phyloP scores from a whole-genome alignment of 1,139 yeast species.

The Lodderomyces pseudojiufengensis region DNA sequence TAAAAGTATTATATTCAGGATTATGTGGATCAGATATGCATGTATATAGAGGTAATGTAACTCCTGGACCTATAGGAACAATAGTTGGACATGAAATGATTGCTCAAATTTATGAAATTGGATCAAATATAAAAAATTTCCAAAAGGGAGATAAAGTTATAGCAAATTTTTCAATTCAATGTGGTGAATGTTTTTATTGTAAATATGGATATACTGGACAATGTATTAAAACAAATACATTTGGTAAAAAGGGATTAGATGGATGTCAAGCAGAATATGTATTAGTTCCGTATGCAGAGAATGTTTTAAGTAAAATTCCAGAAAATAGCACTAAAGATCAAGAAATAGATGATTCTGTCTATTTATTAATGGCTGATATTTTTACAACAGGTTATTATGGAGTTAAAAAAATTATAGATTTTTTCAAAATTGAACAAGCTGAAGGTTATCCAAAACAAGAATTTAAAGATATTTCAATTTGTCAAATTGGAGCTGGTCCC shows the following conservation, averaged over 20 bases:
- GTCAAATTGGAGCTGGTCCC: constrained; percentile 64
- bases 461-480: constrained; percentile 34
- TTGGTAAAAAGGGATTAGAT: constrained; percentile 51
- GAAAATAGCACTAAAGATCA: constrained; percentile 11
- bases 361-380: constrained; percentile 63
- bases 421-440: constrained; percentile 24
- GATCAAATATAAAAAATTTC: constrained; percentile 32
- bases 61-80: constrained; percentile 29
- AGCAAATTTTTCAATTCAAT: constrained; percentile 52
- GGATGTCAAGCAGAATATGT: constrained; percentile 64
- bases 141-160: constrained; percentile 44
- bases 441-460: constrained; percentile 13
- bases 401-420: constrained; percentile 46
- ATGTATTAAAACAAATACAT: constrained; percentile 49
- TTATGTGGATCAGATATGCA: constrained; percentile 64
- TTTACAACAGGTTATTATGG: constrained; percentile 66
- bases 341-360: constrained; percentile 39
- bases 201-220: constrained; percentile 49
- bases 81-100: constrained; percentile 51
- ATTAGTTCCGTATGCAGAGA: constrained; percentile 53
- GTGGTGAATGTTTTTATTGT: constrained; percentile 57
- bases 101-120: constrained; percentile 40
- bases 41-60: constrained; percentile 54
- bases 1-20: constrained; percentile 53
- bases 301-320: constrained; percentile 46